phyloP scores from a whole-genome alignment of 2,329 filamentous ascomycete genomes.

The Fusarium sp. region DNA sequence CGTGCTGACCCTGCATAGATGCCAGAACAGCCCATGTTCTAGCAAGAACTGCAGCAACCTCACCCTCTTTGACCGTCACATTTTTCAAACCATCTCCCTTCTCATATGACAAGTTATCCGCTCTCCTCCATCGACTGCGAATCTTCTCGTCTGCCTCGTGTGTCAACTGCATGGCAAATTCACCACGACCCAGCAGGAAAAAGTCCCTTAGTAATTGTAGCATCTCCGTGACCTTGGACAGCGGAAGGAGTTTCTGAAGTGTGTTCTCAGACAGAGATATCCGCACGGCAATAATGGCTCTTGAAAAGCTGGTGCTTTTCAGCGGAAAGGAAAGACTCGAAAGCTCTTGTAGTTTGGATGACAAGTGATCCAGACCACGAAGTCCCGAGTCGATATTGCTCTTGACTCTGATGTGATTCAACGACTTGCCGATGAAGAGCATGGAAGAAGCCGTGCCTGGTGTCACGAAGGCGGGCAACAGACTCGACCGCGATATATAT shows the following conservation, averaged over 20 bases:
- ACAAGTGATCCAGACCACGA: conserved; percentile 69
- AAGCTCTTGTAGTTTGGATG: conserved; percentile 76
- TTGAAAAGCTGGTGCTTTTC: conserved; percentile 75
- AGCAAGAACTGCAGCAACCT: conserved; percentile 80
- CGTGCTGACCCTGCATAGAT: conserved; percentile 75
- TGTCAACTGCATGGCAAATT: conserved; percentile 90
- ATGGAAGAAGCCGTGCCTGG: conserved; percentile 81
- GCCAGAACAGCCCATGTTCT: conserved; percentile 84
- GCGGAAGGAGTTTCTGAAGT: conserved; percentile 83
- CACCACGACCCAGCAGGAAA: conserved; percentile 86
- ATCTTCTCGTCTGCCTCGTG: conserved; percentile 86
- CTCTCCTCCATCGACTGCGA: conserved; percentile 76
- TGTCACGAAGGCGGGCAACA: conserved; percentile 85
- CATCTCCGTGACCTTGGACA: conserved; percentile 80
- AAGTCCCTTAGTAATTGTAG: conserved; percentile 85
- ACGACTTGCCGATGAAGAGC: conserved; percentile 88
- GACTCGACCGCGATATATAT: conserved; percentile 67
- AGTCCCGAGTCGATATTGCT: conserved; percentile 59
- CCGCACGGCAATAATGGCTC: conserved; percentile 80
- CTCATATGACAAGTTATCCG: conserved; percentile 68
- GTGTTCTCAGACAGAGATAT: conserved; percentile 85
- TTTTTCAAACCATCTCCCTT: conserved; percentile 61
- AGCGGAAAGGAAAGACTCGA: conserved; percentile 79
- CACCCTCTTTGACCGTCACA: conserved; percentile 83
- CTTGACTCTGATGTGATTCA: conserved; percentile 81